Base-by-base conservation (phyloP, 2,329 filamentous ascomycete genomes). In the Ophiognomonia clavigignenti-juglandacearum region DNA sequence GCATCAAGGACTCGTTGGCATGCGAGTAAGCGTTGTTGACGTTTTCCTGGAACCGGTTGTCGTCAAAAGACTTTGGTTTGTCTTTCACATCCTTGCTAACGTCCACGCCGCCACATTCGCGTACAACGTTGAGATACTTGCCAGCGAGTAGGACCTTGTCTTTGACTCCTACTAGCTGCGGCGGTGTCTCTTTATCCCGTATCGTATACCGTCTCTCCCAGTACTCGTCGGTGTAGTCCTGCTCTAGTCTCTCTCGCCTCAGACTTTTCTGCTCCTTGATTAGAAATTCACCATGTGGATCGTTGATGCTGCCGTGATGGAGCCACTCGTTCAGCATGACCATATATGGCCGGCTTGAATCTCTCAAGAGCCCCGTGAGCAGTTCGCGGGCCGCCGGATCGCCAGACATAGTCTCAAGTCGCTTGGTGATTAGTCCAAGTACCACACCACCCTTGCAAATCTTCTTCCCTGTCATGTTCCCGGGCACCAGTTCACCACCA, bases 181-280 rank as follows among this genome's bases (percentile, higher is more conserved):
- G 91, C 3, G 93, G 93, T 1, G 97, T 84, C 51, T 96, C 87
- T 40, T 88, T 83, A 52, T 96, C 89, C 50, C 93, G 85, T 53
- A 98, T 86, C 4, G 93, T 97, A 62, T 98, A 98, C 53, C 93
- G 80, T 61, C 95, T 89, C 64, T 98, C 93, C 93, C 93, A 98
- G 65, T 98, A 98, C 61, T 98, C 93, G 64, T 98, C 93, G 0
- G 92, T 98, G 60, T 97, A 98, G 64, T 98, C 93, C 61, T 96
- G 85, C 61, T 97, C 90, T 3, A 98, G 72, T 50, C 88, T 80
- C 63, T 97, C 93, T 34, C 93, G 81, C 49, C 86, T 85, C 57
- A 98, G 96, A 60, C 91, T 96, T 66, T 92, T 95, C 58, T 96
- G 89, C 64, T 97, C 93, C 61, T 95, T 95, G 61, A 98, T 84